phyloP scores from a whole-genome alignment of 2,329 filamentous ascomycete genomes.

The Aspergillus niger region DNA sequence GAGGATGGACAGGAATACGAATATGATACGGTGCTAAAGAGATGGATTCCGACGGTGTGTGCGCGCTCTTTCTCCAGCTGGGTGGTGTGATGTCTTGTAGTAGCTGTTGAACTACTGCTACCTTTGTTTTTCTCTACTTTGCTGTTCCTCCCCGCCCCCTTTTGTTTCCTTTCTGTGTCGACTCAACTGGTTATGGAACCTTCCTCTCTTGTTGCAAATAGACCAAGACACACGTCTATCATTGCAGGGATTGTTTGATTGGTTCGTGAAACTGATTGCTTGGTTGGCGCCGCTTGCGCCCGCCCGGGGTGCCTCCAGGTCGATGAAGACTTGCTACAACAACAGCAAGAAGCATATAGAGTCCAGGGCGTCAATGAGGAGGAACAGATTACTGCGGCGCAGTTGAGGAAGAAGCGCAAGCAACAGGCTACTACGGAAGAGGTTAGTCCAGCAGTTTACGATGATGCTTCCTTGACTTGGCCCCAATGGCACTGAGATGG shows the following conservation, averaged over 20 bases:
- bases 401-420: conserved; percentile 57
- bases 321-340: conserved; percentile 61
- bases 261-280: conserved; percentile 38
- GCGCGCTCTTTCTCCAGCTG: conserved; percentile 23
- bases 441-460: conserved; percentile 40
- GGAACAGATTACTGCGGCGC: conserved; percentile 48
- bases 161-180: conserved; percentile 8
- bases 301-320: conserved; percentile 47
- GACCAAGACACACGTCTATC: conserved; percentile 15
- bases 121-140: not conserved
- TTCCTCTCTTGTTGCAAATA: conserved; percentile 19
- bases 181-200: conserved; percentile 7
- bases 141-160: not conserved
- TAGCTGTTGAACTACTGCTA: conserved; percentile 19
- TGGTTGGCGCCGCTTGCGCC: conserved; percentile 32
- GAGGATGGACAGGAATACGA: conserved; percentile 84
- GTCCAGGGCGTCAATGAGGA: conserved; percentile 62
- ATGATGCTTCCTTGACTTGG: not conserved
- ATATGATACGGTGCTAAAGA: conserved; percentile 69
- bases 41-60: conserved; percentile 71
- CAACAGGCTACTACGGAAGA: conserved; percentile 53
- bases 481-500: too few species aligned
- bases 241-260: conserved; percentile 21
- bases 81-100: conserved; percentile 14
- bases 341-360: conserved; percentile 64